Evolutionary conservation across 345 rosid genomes (phyloP).

Genomic region (Acer negundo): DNA sequence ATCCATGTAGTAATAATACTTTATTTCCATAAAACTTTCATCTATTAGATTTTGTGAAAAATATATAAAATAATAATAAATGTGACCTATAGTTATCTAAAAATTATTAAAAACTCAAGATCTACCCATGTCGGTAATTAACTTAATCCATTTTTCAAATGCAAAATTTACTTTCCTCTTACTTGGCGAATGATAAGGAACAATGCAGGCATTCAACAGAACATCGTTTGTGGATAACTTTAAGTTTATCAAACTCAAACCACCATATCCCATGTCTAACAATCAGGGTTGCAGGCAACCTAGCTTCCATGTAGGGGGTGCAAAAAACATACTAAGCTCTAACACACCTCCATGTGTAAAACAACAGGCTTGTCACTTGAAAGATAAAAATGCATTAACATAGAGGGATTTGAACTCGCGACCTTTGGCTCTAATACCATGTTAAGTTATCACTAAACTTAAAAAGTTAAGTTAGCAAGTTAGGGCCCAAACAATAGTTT

Average conservation of each 20-base stretch:
- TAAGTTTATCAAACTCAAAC: conserved; percentile 2
- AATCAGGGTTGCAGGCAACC: not conserved
- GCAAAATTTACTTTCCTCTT: not conserved
- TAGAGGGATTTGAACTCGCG: not conserved
- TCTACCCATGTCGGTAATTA: not conserved
- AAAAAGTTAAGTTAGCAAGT: not conserved
- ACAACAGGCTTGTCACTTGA: not conserved
- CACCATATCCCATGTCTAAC: not conserved
- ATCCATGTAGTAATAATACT: not conserved
- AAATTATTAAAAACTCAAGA: not conserved
- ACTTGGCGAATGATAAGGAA: not conserved
- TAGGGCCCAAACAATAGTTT: not conserved
- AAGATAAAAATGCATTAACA: not conserved
- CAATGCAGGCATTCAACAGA: not conserved
- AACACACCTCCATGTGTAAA: not conserved
- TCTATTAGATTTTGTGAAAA: not conserved
- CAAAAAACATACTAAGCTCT: not conserved
- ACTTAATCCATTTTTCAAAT: conserved; percentile 2
- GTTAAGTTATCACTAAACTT: no score
- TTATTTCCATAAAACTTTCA: not conserved
- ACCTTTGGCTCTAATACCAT: not conserved
- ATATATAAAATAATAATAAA: not conserved
- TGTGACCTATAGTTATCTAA: not conserved
- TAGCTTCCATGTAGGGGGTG: not conserved
- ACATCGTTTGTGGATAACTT: not conserved